Percentiles rank a stretch among this genome's conserved stretches.
phyloP scores from a whole-genome alignment of 2,329 filamentous ascomycete species.

The Cercospora zeina region DNA sequence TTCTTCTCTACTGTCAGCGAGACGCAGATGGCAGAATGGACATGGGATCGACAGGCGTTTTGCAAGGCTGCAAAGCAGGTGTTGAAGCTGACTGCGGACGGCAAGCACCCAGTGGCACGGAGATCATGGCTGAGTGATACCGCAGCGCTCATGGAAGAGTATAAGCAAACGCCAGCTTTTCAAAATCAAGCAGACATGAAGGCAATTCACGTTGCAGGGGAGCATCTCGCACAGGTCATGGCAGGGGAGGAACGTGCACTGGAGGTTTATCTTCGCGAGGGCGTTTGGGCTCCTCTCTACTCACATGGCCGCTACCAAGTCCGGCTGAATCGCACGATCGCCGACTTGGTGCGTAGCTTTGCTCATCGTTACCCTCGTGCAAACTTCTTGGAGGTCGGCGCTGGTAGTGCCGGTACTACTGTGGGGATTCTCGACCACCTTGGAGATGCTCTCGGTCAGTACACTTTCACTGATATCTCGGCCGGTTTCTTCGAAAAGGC shows the following conservation, averaged over 20 bases:
- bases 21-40: slow-evolving; percentile 21
- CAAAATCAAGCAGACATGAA: slow-evolving; percentile 25
- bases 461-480: slow-evolving; percentile 52
- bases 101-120: slow-evolving; percentile 20
- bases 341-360: slow-evolving; percentile 31
- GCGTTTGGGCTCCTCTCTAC: slow-evolving; percentile 27
- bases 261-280: slow-evolving; percentile 25
- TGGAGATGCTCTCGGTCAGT: slow-evolving; percentile 41
- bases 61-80: slow-evolving; percentile 19
- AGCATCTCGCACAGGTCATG: slow-evolving; percentile 42
- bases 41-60: slow-evolving; percentile 27
- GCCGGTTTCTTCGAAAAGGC: slow-evolving; percentile 46
- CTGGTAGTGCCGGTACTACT: slow-evolving; percentile 50
- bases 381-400: slow-evolving; percentile 50
- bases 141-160: slow-evolving; percentile 22
- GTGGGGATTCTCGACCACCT: slow-evolving; percentile 41
- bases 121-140: slow-evolving; percentile 23
- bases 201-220: slow-evolving; percentile 34
- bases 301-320: slow-evolving; percentile 45
- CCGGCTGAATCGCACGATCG: slow-evolving; percentile 38
- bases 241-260: slow-evolving; percentile 32
- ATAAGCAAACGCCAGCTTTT: slow-evolving; percentile 19
- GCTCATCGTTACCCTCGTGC: slow-evolving; percentile 46
- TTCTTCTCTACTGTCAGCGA: slow-evolving; percentile 23
- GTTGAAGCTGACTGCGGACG: slow-evolving; percentile 18